Evolutionary conservation across 2,329 filamentous ascomycete genomes (phyloP).

Genomic region (Fusarium sp.): DNA sequence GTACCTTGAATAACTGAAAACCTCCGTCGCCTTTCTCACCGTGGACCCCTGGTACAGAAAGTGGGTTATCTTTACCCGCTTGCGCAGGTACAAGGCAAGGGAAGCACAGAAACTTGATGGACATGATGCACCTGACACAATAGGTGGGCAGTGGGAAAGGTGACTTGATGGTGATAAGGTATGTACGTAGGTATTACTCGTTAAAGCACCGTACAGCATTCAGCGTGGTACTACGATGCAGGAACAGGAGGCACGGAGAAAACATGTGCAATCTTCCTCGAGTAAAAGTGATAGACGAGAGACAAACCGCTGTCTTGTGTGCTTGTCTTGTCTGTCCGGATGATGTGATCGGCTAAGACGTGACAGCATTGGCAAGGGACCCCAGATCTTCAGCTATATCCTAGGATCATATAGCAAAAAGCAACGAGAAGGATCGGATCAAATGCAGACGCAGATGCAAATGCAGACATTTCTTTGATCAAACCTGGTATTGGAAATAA

Average conservation of each 20-base stretch:
- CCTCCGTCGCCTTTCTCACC: not conserved
- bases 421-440: not conserved
- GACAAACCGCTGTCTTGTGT: not conserved
- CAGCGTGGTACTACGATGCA: slow-evolving; percentile 17
- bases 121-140: slow-evolving; percentile 15
- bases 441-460: not conserved
- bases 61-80: slow-evolving; percentile 19
- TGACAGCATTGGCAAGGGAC: slow-evolving; percentile 35
- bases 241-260: slow-evolving; percentile 29
- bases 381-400: slow-evolving; percentile 38
- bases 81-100: slow-evolving; percentile 32
- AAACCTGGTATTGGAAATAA: not conserved
- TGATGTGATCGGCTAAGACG: slow-evolving; percentile 34
- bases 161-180: slow-evolving; percentile 10
- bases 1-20: not conserved
- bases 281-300: slow-evolving; percentile 9
- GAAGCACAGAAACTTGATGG: slow-evolving; percentile 15
- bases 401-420: not conserved
- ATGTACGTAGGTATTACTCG: not conserved
- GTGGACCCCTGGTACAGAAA: slow-evolving; percentile 14
- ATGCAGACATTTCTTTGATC: not conserved
- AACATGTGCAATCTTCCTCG: slow-evolving; percentile 20
- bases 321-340: slow-evolving; percentile 6
- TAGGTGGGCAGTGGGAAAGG: slow-evolving; percentile 12
- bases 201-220: not conserved